Conservation (phyloP, 805 yeast species). For the Yamadazyma olivae region DNA sequence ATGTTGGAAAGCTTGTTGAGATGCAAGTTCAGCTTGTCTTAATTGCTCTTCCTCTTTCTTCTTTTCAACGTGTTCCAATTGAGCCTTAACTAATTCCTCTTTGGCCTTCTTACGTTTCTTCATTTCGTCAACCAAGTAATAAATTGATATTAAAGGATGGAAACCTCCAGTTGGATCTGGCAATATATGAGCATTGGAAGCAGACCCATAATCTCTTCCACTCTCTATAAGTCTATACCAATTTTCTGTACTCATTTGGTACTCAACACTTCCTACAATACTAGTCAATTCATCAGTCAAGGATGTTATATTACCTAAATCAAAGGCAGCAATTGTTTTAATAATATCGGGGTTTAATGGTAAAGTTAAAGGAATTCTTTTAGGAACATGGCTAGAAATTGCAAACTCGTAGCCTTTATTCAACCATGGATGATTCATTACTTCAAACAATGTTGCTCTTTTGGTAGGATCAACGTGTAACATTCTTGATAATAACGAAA, state of each 20-base stretch:
- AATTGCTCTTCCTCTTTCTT: conserved; percentile 7
- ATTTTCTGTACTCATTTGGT: conserved; percentile 55
- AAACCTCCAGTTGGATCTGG: conserved; percentile 83
- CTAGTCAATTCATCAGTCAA: conserved; percentile 53
- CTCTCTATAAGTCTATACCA: conserved; percentile 53
- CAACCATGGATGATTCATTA: conserved; percentile 94
- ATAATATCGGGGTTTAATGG: conserved; percentile 70
- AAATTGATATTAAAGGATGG: conserved; percentile 86
- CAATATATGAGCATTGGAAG: conserved; percentile 30
- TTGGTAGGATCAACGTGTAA: conserved; percentile 83
- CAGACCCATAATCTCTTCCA: conserved; percentile 35
- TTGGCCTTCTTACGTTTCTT: conserved; percentile 63
- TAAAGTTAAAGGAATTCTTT: conserved; percentile 65
- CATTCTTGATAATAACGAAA: conserved; percentile 80
- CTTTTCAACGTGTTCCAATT: conserved; percentile 19
- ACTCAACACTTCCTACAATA: conserved; percentile 62
- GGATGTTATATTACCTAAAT: conserved; percentile 68
- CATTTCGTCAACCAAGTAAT: conserved; percentile 85
- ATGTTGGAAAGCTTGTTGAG: conserved; percentile 1
- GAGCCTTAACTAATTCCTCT: conserved; percentile 41
- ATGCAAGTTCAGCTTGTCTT: neutral
- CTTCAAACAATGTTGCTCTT: conserved; percentile 77
- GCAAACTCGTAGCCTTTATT: conserved; percentile 76
- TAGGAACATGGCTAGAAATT: conserved; percentile 70
- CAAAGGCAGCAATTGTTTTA: conserved; percentile 71